Evolutionary conservation across 139 green algal species (phyloP), one percentile per base, ranked within the genome.

Genomic region (Microglena sp.): DNA sequence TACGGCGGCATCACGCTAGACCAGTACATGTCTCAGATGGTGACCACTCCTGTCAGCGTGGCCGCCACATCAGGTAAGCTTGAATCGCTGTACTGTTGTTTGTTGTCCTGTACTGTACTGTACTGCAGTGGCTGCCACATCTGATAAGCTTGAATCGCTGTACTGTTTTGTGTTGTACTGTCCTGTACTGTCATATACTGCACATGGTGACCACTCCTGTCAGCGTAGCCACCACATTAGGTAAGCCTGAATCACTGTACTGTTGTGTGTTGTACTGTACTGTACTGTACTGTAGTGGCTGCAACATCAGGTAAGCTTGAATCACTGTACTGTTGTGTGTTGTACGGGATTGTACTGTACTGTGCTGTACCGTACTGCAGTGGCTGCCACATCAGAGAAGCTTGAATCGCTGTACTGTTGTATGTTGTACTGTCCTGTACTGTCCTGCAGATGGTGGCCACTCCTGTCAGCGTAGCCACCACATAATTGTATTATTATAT

Each of bases 401-500:
- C 50, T 18, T 50, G 11, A n/a, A n/a, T n/a, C n/a, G n/a, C n/a
- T n/a, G n/a, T n/a, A n/a, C n/a, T 50, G 40, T n/a, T 50, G 11
- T 50, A 11, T 50, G 18, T 50, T 50, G 11, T 15, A 50, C 11
- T n/a, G n/a, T n/a, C n/a, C n/a, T n/a, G n/a, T n/a, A n/a, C n/a
- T n/a, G n/a, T n/a, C n/a, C n/a, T n/a, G n/a, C n/a, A n/a, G n/a
- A n/a, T n/a, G n/a, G n/a, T n/a, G n/a, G n/a, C n/a, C n/a, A n/a
- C n/a, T n/a, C n/a, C n/a, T n/a, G n/a, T n/a, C n/a, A n/a, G n/a
- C n/a, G n/a, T n/a, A n/a, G n/a, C n/a, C n/a, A n/a, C n/a, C n/a
- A n/a, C n/a, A n/a, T n/a, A n/a, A n/a, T 60, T 77, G 40, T 65
- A 73, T 33, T 26, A 67, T 31, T 77, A 77, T 60, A 77, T 77